Conservation (phyloP, 768 basidiomycete genomes). For the Russula compacta region DNA sequence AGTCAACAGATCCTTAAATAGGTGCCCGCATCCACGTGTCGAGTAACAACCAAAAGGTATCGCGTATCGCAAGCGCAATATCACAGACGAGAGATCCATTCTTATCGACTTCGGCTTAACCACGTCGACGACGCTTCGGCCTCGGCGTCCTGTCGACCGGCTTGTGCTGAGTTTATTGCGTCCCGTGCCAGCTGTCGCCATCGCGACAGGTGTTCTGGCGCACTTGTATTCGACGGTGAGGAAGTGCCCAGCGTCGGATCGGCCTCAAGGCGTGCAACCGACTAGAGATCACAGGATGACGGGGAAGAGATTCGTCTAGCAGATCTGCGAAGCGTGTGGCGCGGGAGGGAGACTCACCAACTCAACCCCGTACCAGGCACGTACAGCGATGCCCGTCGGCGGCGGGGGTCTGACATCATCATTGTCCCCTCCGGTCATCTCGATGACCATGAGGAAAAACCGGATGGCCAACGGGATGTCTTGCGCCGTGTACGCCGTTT, state of each 20-base stretch:
- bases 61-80: neutral
- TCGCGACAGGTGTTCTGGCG: conserved; percentile 1
- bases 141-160: neutral
- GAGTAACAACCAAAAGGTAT: neutral
- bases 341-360: conserved; percentile 38
- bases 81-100: neutral
- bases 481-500: conserved; percentile 74
- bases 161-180: neutral
- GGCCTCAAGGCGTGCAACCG: conserved; percentile 7
- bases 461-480: conserved; percentile 72
- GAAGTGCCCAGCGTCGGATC: conserved; percentile 1
- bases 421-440: conserved; percentile 63
- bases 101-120: conserved; percentile 10
- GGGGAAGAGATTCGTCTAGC: neutral
- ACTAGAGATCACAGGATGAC: neutral
- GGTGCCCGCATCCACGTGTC: neutral
- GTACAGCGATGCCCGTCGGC: conserved; percentile 43
- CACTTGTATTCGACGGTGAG: conserved; percentile 7
- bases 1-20: neutral
- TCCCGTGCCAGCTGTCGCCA: conserved; percentile 15
- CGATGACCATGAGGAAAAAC: conserved; percentile 67
- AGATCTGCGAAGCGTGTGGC: too few species aligned
- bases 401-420: conserved; percentile 33
- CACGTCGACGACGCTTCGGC: neutral
- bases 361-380: conserved; percentile 82